Base-by-base conservation (phyloP, 2,329 filamentous ascomycete genomes). In the Acarospora socialis region DNA sequence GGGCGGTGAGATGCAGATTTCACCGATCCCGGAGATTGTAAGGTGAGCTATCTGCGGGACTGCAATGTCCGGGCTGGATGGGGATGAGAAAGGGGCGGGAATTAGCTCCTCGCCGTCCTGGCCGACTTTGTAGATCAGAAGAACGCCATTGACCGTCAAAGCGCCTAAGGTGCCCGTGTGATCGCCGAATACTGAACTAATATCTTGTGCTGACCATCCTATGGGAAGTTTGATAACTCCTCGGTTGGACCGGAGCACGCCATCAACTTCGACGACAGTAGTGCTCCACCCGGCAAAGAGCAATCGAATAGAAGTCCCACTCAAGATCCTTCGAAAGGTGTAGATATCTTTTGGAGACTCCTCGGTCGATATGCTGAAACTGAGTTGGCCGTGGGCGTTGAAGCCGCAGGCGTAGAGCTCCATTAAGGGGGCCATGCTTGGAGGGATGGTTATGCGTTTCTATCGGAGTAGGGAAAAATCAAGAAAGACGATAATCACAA, bases 311-410 rank as follows among this genome's bases (percentile, higher is more conserved):
- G 21, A 12, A 10, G 27, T 27, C 7, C 32, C 25, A 14, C 14
- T 17, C 6, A 25, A 24, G 9, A 33, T 30, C 4, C 20, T 26
- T 5, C 5, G 12, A 20, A 40, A 37, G 4, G 5, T 6, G 10
- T 13, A 21, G 3, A 45, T 28, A 19, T 45, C 38, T 12, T 43
- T 24, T 9, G 15, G 28, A 7, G 28, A 29, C 9, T 33, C 22
- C 7, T 24, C 12, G 9, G 19, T n/a, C 8, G 30, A n/a, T n/a
- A n/a, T n/a, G 9, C 30, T 19, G 36, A 83, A 67, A 23, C 76
- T 78, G 7, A 86, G 63, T 49, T 86, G 80, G 20, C 77, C 77
- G 1, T 74, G 81, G 26, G 78, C 75, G 46, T 86, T 86, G 4
- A 81, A 86, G 19, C 80, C 80, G 28, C 84, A 63, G 2, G 79